Percentiles rank a stretch among this genome's conserved stretches.
Conservation (phyloP, 805 yeast genomes). For the Metschnikowia orientalis region DNA sequence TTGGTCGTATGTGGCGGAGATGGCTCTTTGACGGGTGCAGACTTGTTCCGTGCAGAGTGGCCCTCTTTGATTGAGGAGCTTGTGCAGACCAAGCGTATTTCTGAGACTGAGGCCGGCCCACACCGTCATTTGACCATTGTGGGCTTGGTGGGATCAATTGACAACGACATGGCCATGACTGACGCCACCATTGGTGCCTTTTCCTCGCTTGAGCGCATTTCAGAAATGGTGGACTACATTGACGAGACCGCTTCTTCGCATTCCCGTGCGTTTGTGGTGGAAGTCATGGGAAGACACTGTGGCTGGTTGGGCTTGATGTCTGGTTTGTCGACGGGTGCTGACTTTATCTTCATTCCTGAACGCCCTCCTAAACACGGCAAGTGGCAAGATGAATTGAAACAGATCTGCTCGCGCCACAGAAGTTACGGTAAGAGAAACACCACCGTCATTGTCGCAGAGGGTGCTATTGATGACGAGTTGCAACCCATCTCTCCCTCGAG, state of each 20-base stretch:
- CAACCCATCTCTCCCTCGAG: conserved; percentile 74
- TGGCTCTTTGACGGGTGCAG: conserved; percentile 98
- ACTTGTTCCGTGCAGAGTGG: conserved; percentile 91
- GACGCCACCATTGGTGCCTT: conserved; percentile 96
- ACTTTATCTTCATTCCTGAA: conserved; percentile 91
- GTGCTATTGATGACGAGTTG: conserved; percentile 82
- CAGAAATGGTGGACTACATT: conserved; percentile 91
- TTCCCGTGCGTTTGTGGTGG: conserved; percentile 95
- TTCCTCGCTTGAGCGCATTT: conserved; percentile 88
- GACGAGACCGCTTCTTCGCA: conserved; percentile 98
- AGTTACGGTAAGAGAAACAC: conserved; percentile 87
- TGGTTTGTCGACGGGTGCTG: conserved; percentile 95
- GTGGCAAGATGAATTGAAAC: conserved; percentile 80
- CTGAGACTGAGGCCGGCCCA: conserved; percentile 54
- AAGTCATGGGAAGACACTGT: conserved; percentile 99
- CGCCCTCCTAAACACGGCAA: conserved; percentile 69
- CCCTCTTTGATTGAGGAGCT: conserved; percentile 79
- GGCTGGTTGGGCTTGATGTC: conserved; percentile 99
- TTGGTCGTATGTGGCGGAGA: conserved; percentile 97
- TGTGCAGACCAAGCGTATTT: conserved; percentile 48
- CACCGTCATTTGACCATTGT: conserved; percentile 77
- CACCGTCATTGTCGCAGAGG: conserved; percentile 96
- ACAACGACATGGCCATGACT: conserved; percentile 96
- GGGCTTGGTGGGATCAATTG: conserved; percentile 95
- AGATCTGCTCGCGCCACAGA: conserved; percentile 75